Conservation (phyloP, 2,329 filamentous ascomycete species). For the Chlorencoelia australis region DNA sequence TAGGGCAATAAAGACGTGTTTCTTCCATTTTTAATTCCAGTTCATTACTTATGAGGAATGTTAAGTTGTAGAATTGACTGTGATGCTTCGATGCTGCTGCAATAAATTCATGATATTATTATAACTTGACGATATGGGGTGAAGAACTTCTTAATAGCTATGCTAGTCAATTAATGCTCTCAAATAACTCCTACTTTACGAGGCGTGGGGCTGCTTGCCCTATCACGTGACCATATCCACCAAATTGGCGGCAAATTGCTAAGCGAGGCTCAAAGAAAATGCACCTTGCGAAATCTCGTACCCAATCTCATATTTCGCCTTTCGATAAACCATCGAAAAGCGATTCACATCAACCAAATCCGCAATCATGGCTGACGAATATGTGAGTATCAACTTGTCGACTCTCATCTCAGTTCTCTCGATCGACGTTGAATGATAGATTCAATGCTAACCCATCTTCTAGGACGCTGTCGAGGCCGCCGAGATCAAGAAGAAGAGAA, state of each 20-base stretch:
- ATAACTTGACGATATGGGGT: too few relatives aligned
- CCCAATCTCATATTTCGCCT: slow-evolving; percentile 15
- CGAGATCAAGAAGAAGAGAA: slow-evolving; percentile 99
- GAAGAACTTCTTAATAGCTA: too few relatives aligned
- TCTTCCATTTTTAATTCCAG: slow-evolving; percentile 23
- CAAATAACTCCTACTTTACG: too few relatives aligned
- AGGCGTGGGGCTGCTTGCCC: too few relatives aligned
- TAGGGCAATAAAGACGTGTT: slow-evolving; percentile 26
- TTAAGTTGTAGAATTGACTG: too few relatives aligned
- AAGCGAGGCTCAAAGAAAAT: slow-evolving; percentile 2
- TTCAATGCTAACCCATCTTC: slow-evolving; percentile 28
- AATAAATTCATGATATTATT: too few relatives aligned
- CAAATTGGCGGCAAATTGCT: slow-evolving; percentile 4
- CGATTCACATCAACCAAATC: slow-evolving; percentile 22
- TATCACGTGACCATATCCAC: slow-evolving; percentile 2
- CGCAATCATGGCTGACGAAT: slow-evolving; percentile 73
- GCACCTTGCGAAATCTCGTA: not conserved
- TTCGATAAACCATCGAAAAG: slow-evolving; percentile 25
- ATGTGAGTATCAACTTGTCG: slow-evolving; percentile 44
- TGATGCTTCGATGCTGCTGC: too few relatives aligned
- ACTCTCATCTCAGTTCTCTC: not conserved
- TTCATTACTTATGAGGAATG: too few relatives aligned
- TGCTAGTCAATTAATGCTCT: too few relatives aligned
- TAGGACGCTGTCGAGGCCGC: slow-evolving; percentile 97
- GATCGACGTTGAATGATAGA: not conserved